These are phyloP conservation scores for Lentinula lateritia DNA, from an alignment of 768 basidiomycete species.

Conservation along the genomic window DNA sequence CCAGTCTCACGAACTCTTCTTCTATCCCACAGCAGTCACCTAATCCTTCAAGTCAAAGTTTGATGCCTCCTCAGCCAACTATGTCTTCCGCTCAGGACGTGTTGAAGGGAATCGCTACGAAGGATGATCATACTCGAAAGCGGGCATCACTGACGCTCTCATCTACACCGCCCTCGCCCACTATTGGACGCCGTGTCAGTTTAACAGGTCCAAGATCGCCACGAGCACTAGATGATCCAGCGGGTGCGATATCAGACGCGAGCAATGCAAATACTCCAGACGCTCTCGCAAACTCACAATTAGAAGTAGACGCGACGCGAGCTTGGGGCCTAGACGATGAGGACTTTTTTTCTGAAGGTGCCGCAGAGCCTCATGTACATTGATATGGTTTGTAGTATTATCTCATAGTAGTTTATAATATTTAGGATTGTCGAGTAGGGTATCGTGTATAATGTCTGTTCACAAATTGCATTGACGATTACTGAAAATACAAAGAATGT, in stretches of 20 bases:
- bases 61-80: constrained; percentile 14
- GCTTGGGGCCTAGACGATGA: constrained; percentile 1
- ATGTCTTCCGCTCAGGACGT: constrained; percentile 43
- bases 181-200: background rate
- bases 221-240: background rate
- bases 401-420: background rate
- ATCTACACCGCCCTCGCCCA: background rate
- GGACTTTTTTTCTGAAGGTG: background rate
- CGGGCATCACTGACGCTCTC: constrained; percentile 15
- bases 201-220: background rate
- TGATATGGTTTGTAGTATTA: background rate
- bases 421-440: too few relatives aligned
- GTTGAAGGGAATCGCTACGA: constrained; percentile 51
- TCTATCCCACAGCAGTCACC: constrained; percentile 9
- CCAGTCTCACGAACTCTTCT: background rate
- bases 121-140: constrained; percentile 30
- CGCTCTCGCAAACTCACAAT: background rate
- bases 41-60: constrained; percentile 18
- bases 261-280: background rate
- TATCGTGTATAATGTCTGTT: too few relatives aligned
- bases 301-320: background rate
- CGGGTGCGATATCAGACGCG: background rate
- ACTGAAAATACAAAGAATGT: too few relatives aligned
- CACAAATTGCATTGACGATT: too few relatives aligned
- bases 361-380: background rate